Base-by-base conservation (phyloP, 169 alveolate genomes). In the Plasmodium sp. region DNA sequence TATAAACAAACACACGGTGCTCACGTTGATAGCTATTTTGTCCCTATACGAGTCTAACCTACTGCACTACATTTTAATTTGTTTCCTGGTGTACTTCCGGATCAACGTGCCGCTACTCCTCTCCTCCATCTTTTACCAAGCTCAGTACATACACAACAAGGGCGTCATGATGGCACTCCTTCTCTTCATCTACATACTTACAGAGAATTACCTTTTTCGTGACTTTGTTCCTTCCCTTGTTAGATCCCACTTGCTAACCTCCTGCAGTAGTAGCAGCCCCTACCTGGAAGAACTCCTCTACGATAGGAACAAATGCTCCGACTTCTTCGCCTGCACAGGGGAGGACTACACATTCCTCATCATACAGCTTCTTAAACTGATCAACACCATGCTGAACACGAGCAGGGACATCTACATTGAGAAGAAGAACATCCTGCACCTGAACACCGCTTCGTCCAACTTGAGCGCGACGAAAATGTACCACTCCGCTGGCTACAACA, bases 91-190 rank as follows among this genome's bases (percentile, higher is more conserved):
- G 10, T 90, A 90, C 39, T 90, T 90, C 33, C 45, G 74, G 62
- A 90, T 90, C 34, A 90, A 80, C 67, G 74, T 90, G 7, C 39
- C 94, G 1, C 14, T 48, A 6, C 58, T 90, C 72, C 39, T 74
- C 1, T 79, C 73, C 12, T 33, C 94, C 41, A 39, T 90, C 82
- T 79, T 45, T 56, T 62, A 67, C 16, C 85, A 90, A 18, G 82
- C 90, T 14, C 88, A 90, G 5, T 90, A 90, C 73, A 90, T 90
- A 14, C 94, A 90, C 73, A 90, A 90, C 39, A 90, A 90, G 82
- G 80, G 72, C 34, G 72, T 72, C 41, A 34, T 71, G 27, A 90
- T 58, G 72, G 41, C 91, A 9, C 36, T 67, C 6, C 18, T 90
- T 5, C 51, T 90, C 34, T 90, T 90, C 82, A 79, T 90, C 4